phyloP scores from a whole-genome alignment of 2,329 filamentous ascomycete genomes.

The Phyllosticta citriasiana region DNA sequence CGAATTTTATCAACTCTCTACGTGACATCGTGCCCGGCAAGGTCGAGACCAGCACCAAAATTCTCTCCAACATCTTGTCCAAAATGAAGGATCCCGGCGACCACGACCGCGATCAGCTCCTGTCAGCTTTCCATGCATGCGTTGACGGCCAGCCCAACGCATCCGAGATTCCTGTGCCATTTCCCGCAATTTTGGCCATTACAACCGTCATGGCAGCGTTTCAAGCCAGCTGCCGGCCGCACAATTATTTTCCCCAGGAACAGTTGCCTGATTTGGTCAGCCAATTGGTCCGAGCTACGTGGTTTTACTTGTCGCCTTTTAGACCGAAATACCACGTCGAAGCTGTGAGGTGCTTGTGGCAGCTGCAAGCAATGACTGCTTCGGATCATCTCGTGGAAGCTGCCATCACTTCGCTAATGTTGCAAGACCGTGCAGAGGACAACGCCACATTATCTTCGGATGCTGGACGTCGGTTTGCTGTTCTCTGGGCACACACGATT shows the following conservation, averaged over 20 bases:
- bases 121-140: slow-evolving; percentile 15
- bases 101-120: slow-evolving; percentile 20
- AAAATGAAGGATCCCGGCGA: slow-evolving; percentile 19
- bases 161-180: slow-evolving; percentile 13
- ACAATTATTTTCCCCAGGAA: slow-evolving; percentile 22
- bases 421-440: slow-evolving; percentile 10
- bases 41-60: slow-evolving; percentile 22
- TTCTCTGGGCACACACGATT: slow-evolving; percentile 71
- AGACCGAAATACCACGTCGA: slow-evolving; percentile 93
- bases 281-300: slow-evolving; percentile 61
- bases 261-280: slow-evolving; percentile 55
- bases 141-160: neutral
- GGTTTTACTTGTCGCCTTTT: slow-evolving; percentile 70
- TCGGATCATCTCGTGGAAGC: slow-evolving; percentile 70
- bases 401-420: slow-evolving; percentile 59
- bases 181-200: slow-evolving; percentile 22
- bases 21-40: slow-evolving; percentile 10
- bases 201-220: slow-evolving; percentile 24
- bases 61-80: slow-evolving; percentile 24
- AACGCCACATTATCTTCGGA: slow-evolving; percentile 30
- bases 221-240: slow-evolving; percentile 18
- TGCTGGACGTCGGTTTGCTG: slow-evolving; percentile 57
- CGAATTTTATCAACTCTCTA: slow-evolving; percentile 19
- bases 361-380: slow-evolving; percentile 64
- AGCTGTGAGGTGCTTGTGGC: slow-evolving; percentile 76